phyloP scores from a whole-genome alignment of 2,329 filamentous ascomycete species.

The Aspergillus piperis region DNA sequence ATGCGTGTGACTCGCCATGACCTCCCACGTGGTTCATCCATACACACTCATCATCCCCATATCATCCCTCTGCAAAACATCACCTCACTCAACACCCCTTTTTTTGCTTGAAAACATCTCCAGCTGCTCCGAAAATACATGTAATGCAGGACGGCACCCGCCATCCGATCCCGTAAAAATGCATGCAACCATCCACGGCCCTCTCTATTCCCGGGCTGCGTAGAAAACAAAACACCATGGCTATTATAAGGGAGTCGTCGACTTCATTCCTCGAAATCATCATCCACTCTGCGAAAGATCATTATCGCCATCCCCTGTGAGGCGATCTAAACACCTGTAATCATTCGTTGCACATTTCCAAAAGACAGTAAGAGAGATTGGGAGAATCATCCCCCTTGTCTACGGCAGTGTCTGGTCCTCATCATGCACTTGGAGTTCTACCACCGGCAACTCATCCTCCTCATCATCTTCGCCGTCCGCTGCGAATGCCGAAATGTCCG shows the following conservation, averaged over 20 bases:
- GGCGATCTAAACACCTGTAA: conserved; percentile 15
- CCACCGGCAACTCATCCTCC: conserved; percentile 42
- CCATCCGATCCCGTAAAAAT: background rate
- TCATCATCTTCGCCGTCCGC: conserved; percentile 35
- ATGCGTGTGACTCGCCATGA: too few relatives aligned
- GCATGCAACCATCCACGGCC: background rate
- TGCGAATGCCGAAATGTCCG: conserved; percentile 35
- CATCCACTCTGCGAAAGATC: conserved; percentile 5
- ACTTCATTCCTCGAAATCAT: conserved; percentile 15
- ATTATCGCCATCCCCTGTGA: background rate
- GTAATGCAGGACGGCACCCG: background rate
- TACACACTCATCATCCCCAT: too few relatives aligned
- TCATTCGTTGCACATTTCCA: conserved; percentile 21
- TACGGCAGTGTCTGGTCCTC: conserved; percentile 33
- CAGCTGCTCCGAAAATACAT: background rate
- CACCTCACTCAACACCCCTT: too few relatives aligned
- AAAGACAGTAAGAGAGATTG: conserved; percentile 15
- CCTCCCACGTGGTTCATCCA: too few relatives aligned
- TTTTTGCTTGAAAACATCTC: too few relatives aligned
- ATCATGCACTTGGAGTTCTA: conserved; percentile 45
- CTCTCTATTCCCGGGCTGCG: background rate
- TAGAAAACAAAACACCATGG: background rate
- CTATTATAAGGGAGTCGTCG: conserved; percentile 7
- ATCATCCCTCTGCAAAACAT: too few relatives aligned
- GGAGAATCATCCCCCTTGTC: background rate